phyloP scores from a whole-genome alignment of 2,329 filamentous ascomycete species.

The Pochonia chlamydosporia region DNA sequence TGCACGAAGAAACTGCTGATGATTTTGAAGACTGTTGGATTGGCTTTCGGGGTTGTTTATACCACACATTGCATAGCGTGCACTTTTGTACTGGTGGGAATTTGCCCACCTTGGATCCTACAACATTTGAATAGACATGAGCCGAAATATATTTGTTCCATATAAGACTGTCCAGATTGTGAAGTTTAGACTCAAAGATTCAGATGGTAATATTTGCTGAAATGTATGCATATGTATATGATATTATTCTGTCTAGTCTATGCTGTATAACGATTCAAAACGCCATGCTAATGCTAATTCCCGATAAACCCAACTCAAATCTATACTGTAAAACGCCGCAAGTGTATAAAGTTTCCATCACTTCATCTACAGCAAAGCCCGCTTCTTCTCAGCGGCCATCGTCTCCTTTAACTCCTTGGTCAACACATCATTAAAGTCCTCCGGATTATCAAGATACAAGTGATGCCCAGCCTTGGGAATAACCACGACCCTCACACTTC shows the following conservation, averaged over 20 bases:
- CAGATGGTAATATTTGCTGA: too few species aligned
- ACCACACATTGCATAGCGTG: constrained; percentile 6
- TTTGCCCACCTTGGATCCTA: background rate
- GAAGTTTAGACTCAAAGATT: too few species aligned
- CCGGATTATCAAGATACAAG: constrained; percentile 54
- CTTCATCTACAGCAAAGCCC: background rate
- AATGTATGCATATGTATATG: too few species aligned
- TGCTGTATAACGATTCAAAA: background rate
- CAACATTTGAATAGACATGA: background rate
- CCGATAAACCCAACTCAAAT: background rate
- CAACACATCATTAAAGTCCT: constrained; percentile 50
- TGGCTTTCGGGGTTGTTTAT: background rate
- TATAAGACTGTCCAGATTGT: background rate
- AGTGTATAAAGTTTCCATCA: background rate
- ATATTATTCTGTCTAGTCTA: background rate
- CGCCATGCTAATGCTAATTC: background rate
- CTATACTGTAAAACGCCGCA: background rate
- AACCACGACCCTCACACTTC: constrained; percentile 75
- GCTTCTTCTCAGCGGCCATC: constrained; percentile 18
- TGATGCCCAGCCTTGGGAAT: constrained; percentile 59
- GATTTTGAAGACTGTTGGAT: background rate
- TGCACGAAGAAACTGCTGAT: background rate
- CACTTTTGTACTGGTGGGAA: background rate
- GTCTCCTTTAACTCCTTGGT: constrained; percentile 49
- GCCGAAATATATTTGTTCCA: background rate